Conservation (phyloP, 1,139 yeast species). For the Hansenula sp. region DNA sequence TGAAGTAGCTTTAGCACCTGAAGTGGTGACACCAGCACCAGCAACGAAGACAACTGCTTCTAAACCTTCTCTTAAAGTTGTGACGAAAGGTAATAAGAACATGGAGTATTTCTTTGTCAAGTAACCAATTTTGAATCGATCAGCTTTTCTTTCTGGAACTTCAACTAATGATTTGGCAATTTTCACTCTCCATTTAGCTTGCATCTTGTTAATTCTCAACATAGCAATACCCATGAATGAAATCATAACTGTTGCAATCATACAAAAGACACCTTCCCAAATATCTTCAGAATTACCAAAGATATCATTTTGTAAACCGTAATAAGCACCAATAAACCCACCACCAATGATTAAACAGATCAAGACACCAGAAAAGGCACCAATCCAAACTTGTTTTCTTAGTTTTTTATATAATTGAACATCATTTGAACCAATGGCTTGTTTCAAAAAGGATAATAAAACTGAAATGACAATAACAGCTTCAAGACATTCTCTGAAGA, state of each 20-base stretch:
- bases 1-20: conserved; percentile 48
- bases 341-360: conserved; percentile 72
- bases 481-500: conserved; percentile 77
- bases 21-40: conserved; percentile 64
- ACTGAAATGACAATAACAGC: conserved; percentile 84
- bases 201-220: conserved; percentile 76
- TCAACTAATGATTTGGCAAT: conserved; percentile 47
- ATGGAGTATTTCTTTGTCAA: conserved; percentile 56
- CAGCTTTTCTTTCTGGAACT: conserved; percentile 28
- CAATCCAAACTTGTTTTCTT: conserved; percentile 74
- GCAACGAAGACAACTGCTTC: conserved; percentile 88
- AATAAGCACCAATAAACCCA: conserved; percentile 65
- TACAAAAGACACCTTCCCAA: conserved; percentile 85
- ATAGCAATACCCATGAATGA: conserved; percentile 84
- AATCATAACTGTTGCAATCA: conserved; percentile 70
- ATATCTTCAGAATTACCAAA: conserved; percentile 78
- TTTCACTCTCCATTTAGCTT: conserved; percentile 77
- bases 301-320: conserved; percentile 67
- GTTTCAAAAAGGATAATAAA: conserved; percentile 70
- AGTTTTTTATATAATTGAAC: conserved; percentile 33
- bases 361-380: conserved; percentile 64
- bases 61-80: conserved; percentile 80
- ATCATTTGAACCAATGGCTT: conserved; percentile 34
- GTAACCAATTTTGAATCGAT: conserved; percentile 27
- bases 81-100: conserved; percentile 72